Evolutionary conservation across 495 filamentous ascomycete genomes (phyloP).

Genomic region (Lasiosphaeria ovina): DNA sequence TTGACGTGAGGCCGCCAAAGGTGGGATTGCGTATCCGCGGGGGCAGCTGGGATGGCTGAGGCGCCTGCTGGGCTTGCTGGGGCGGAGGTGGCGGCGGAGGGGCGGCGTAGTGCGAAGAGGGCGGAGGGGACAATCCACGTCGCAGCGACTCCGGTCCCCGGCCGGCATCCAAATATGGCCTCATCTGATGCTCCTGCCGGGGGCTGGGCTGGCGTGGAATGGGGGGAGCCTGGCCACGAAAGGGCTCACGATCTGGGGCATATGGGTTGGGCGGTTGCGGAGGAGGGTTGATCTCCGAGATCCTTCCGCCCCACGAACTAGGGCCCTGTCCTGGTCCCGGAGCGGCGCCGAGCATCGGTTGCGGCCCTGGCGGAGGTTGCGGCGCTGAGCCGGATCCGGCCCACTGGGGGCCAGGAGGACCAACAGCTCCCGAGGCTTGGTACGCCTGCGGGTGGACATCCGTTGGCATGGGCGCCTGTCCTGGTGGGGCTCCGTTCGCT

Average conservation of each 20-base stretch:
- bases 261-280: constrained; percentile 73
- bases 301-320: constrained; percentile 71
- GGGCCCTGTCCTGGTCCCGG: constrained; percentile 63
- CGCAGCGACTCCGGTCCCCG: constrained; percentile 43
- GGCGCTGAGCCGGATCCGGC: constrained; percentile 63
- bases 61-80: constrained; percentile 47
- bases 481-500: constrained; percentile 63
- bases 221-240: constrained; percentile 60
- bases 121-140: constrained; percentile 46
- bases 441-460: constrained; percentile 73
- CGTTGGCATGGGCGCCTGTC: constrained; percentile 46
- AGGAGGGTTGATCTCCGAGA: constrained; percentile 73
- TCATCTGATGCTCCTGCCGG: constrained; percentile 66
- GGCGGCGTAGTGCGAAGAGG: constrained; percentile 61
- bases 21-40: constrained; percentile 68
- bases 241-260: constrained; percentile 65
- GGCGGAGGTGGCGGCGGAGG: constrained; percentile 56
- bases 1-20: constrained; percentile 62
- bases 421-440: constrained; percentile 64
- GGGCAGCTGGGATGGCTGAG: constrained; percentile 32
- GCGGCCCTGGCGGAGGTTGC: constrained; percentile 41
- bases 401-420: constrained; percentile 83
- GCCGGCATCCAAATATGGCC: constrained; percentile 70
- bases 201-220: constrained; percentile 67
- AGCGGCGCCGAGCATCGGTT: constrained; percentile 47